Conservation (phyloP, 2,329 filamentous ascomycete genomes). For the Hypomyces rosellus region DNA sequence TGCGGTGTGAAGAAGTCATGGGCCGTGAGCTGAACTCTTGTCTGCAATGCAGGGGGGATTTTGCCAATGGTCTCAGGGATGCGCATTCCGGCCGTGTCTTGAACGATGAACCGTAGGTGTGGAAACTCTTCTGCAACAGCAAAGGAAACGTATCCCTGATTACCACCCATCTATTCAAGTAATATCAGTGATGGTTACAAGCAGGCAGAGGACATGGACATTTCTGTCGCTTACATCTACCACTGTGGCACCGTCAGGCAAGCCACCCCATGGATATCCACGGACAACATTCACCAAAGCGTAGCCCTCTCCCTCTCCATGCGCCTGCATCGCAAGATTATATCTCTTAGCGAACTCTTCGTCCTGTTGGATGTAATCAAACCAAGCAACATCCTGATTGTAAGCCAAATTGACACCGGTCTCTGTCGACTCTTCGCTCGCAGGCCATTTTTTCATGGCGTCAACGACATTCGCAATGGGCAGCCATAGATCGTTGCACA, state of each 20-base stretch:
- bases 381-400: slow-evolving; percentile 18
- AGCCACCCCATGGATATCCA: slow-evolving; percentile 8
- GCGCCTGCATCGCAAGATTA: slow-evolving; percentile 25
- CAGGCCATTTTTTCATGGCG: slow-evolving; percentile 29
- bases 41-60: slow-evolving; percentile 15
- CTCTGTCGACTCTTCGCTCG: slow-evolving; percentile 26
- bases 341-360: slow-evolving; percentile 20
- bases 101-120: slow-evolving; percentile 12
- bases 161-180: slow-evolving; percentile 7
- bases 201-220: not conserved
- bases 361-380: slow-evolving; percentile 23
- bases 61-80: slow-evolving; percentile 14
- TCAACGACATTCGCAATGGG: slow-evolving; percentile 23
- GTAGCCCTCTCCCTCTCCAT: slow-evolving; percentile 18
- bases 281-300: slow-evolving; percentile 5
- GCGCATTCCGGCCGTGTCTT: slow-evolving; percentile 19
- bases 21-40: slow-evolving; percentile 17
- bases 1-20: slow-evolving; percentile 26
- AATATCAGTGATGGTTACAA: not conserved
- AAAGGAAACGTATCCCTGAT: slow-evolving; percentile 12
- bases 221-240: slow-evolving; percentile 6
- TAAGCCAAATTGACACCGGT: slow-evolving; percentile 25
- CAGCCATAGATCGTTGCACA: slow-evolving; percentile 24
- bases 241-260: slow-evolving; percentile 2
- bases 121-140: slow-evolving; percentile 9